Conservation (phyloP, 169 alveolate genomes). For the Plasmodium fragile region DNA sequence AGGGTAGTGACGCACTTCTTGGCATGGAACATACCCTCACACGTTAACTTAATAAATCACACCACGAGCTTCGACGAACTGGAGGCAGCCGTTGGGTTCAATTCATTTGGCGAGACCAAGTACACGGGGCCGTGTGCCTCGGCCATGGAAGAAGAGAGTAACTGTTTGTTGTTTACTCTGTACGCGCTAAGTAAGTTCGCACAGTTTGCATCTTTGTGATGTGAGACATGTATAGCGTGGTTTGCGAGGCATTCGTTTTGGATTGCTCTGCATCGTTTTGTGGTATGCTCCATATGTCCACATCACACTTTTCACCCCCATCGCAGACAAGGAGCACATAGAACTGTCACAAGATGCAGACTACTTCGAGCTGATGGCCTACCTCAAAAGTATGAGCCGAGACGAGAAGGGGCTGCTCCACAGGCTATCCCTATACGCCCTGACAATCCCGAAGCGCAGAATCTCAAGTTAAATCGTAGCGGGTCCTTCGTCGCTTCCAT, state of each 20-base stretch:
- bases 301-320: neutral
- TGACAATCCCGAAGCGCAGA: constrained; percentile 17
- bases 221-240: neutral
- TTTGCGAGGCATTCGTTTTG: neutral
- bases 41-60: constrained; percentile 36
- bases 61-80: constrained; percentile 29
- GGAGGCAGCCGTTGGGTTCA: constrained; percentile 16
- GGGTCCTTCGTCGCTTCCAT: neutral
- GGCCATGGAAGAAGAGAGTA: neutral
- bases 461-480: neutral
- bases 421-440: constrained; percentile 16
- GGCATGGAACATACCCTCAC: constrained; percentile 63
- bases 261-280: neutral
- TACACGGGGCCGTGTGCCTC: constrained; percentile 35
- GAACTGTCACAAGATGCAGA: constrained; percentile 70
- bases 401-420: constrained; percentile 17
- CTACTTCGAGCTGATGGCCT: constrained; percentile 48
- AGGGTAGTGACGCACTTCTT: constrained; percentile 12
- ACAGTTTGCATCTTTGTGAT: neutral
- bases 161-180: constrained; percentile 27
- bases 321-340: constrained; percentile 32
- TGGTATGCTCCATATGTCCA: neutral
- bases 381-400: constrained; percentile 39
- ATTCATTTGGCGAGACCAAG: constrained; percentile 16
- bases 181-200: constrained; percentile 50